phyloP scores from a whole-genome alignment of 192 early-diverging fungal genomes.

The Coemansia sp. region DNA sequence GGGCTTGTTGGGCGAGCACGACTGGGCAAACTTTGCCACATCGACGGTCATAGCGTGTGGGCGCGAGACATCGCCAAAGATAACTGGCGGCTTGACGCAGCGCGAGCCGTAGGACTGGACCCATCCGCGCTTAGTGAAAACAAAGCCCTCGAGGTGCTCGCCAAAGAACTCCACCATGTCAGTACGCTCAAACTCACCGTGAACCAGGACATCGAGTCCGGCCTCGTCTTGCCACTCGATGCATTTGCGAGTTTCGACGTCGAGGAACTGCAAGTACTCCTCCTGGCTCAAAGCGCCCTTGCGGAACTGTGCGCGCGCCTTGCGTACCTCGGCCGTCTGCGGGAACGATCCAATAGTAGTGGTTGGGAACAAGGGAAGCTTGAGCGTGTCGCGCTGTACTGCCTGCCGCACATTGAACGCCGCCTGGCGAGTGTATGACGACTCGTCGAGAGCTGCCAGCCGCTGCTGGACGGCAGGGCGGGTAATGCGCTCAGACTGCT shows the following conservation, averaged over 20 bases:
- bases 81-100: slow-evolving; percentile 96
- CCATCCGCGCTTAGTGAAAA: slow-evolving; percentile 97
- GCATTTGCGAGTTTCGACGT: slow-evolving; percentile 81
- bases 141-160: slow-evolving; percentile 90
- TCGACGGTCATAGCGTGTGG: slow-evolving; percentile 92
- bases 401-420: slow-evolving; percentile 73
- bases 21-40: slow-evolving; percentile 84
- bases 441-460: slow-evolving; percentile 66
- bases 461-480: slow-evolving; percentile 81
- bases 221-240: slow-evolving; percentile 88
- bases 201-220: slow-evolving; percentile 94
- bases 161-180: slow-evolving; percentile 99
- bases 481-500: slow-evolving; percentile 79
- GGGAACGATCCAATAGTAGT: slow-evolving; percentile 99
- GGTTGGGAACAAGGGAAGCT: slow-evolving; percentile 92
- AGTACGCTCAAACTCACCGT: slow-evolving; percentile 97
- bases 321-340: slow-evolving; percentile 96
- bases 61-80: slow-evolving; percentile 95
- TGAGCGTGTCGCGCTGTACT: slow-evolving; percentile 75
- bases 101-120: slow-evolving; percentile 97
- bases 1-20: slow-evolving; percentile 77
- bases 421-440: slow-evolving; percentile 76
- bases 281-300: slow-evolving; percentile 72
- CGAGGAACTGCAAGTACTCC: slow-evolving; percentile 84
- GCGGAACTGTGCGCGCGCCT: slow-evolving; percentile 88